A percentile compares a stretch with the other conserved stretches of the same genome.
Evolutionary conservation across 768 basidiomycete genomes (phyloP).

Genomic region (Coprinopsis marcescibilis): DNA sequence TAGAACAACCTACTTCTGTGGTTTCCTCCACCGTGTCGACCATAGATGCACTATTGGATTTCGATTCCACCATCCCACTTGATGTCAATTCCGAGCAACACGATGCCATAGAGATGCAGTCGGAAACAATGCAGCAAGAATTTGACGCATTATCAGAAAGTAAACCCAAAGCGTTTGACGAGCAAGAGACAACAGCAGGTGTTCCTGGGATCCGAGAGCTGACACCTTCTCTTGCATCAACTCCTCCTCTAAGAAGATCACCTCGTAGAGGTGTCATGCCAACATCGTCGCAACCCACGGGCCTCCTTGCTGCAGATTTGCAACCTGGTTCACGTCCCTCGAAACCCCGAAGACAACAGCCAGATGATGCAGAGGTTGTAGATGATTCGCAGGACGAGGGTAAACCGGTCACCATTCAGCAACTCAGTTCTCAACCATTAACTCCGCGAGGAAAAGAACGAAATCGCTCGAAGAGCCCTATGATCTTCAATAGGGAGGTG

Average conservation of each 20-base stretch:
- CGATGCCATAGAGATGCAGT: too few relatives aligned
- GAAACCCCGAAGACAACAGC: constrained; percentile 19
- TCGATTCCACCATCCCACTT: neutral
- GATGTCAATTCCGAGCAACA: too few relatives aligned
- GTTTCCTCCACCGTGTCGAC: constrained; percentile 4
- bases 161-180: too few relatives aligned
- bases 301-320: neutral
- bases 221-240: too few relatives aligned
- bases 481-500: constrained; percentile 33
- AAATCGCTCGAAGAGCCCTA: constrained; percentile 15
- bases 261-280: constrained; percentile 31
- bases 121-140: too few relatives aligned
- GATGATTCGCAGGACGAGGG: constrained; percentile 19
- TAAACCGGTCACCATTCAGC: constrained; percentile 12
- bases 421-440: constrained; percentile 10
- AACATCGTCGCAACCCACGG: constrained; percentile 13
- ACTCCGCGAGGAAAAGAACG: constrained; percentile 17
- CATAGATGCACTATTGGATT: constrained; percentile 1
- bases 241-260: constrained; percentile 31
- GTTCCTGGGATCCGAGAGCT: too few relatives aligned
- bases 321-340: constrained; percentile 14
- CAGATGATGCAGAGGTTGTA: constrained; percentile 13
- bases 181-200: too few relatives aligned
- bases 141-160: too few relatives aligned
- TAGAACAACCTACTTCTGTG: too few relatives aligned